Evolutionary conservation across 257 asterid species (phyloP).

Genomic region (Solanum dulcamara): DNA sequence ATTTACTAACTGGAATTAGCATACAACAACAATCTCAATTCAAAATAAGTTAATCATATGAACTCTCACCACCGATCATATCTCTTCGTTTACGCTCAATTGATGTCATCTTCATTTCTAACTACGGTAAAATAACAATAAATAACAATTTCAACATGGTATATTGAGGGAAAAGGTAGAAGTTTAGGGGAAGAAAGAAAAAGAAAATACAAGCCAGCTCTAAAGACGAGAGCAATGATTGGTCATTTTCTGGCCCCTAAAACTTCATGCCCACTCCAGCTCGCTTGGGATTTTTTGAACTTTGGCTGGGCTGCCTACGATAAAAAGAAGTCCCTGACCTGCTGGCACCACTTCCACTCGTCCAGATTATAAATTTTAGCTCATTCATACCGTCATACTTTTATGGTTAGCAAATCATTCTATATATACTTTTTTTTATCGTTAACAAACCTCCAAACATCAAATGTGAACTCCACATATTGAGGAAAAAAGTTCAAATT

Average conservation of each 20-base stretch:
- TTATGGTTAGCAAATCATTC: neutral
- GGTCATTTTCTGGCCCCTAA: constrained; percentile 15
- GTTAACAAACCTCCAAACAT: too few relatives aligned
- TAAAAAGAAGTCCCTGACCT: constrained; percentile 4
- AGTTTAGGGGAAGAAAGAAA: neutral
- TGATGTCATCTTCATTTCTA: neutral
- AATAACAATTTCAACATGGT: neutral
- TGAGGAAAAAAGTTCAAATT: neutral
- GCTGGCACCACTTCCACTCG: neutral
- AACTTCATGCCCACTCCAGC: constrained; percentile 12
- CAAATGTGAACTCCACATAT: neutral
- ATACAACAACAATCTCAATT: neutral
- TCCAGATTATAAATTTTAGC: too few relatives aligned
- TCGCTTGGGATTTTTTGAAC: constrained; percentile 2
- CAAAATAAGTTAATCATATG: neutral
- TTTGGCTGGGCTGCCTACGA: neutral
- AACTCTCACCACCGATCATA: neutral
- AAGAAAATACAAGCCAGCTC: constrained; percentile 12
- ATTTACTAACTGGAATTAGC: neutral
- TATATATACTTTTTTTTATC: neutral
- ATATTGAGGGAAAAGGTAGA: neutral
- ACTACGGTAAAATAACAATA: neutral
- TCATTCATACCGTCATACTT: neutral
- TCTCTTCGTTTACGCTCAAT: neutral
- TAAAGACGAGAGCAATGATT: constrained; percentile 11